A percentile compares a stretch with the other conserved stretches of the same genome.
Conservation (phyloP, 208 protist genomes). For the Jaenimonas drosophilae region DNA sequence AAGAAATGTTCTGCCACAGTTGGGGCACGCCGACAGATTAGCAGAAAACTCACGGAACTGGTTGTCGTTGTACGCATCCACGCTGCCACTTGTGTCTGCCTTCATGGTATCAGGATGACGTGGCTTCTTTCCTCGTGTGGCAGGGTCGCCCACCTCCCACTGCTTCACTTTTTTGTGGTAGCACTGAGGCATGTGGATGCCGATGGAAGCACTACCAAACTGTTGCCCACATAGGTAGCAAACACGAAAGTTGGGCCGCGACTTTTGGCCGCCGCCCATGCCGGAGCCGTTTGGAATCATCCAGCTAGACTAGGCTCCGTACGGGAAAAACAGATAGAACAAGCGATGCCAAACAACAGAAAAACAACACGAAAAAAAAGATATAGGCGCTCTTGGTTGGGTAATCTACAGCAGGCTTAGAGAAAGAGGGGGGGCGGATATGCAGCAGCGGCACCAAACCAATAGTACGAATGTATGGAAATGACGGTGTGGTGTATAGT, state of each 20-base stretch:
- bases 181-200: slow-evolving; percentile 89
- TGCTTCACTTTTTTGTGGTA: slow-evolving; percentile 76
- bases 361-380: slow-evolving; percentile 7
- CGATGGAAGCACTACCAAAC: slow-evolving; percentile 82
- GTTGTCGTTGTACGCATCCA: slow-evolving; percentile 32
- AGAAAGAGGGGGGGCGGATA: background rate
- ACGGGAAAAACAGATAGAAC: too few species aligned
- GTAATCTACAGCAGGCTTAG: slow-evolving; percentile 1
- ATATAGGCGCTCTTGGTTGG: background rate
- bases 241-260: slow-evolving; percentile 50
- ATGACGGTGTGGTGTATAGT: too few species aligned
- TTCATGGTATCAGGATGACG: slow-evolving; percentile 71
- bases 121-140: slow-evolving; percentile 53
- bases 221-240: slow-evolving; percentile 87
- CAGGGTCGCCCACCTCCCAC: slow-evolving; percentile 57
- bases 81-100: slow-evolving; percentile 31
- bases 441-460: too few species aligned
- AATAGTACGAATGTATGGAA: too few species aligned
- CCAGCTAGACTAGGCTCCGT: too few species aligned
- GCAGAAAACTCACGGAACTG: slow-evolving; percentile 71
- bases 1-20: slow-evolving; percentile 85
- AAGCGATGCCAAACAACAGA: slow-evolving; percentile 1
- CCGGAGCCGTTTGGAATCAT: background rate
- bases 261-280: background rate
- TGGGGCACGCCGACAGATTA: slow-evolving; percentile 73